Evolutionary conservation across 2,329 filamentous ascomycete genomes (phyloP), one percentile per base, ranked within the genome.

Genomic region (Fusarium napiforme): DNA sequence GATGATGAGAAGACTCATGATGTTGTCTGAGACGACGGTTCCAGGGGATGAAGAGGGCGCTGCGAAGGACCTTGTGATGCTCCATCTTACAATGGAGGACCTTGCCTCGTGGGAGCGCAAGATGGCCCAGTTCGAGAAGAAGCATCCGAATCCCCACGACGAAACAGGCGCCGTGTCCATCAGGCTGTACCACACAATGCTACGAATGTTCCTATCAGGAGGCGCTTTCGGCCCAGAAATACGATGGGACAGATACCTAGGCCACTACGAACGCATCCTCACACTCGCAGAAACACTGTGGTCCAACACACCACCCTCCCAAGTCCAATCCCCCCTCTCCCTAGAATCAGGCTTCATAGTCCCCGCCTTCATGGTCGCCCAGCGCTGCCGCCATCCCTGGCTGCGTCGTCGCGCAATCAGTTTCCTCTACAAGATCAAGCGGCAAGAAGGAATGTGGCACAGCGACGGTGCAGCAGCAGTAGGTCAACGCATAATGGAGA

Each of bases 381-480:
- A 76, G 9, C 75, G 79, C 5, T 82, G 81, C 23, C 77, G 81
- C 0, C 81, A 82, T 61, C 78, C 80, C 0, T 56, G 74, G 32
- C 50, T 81, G 2, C 75, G 81, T 4, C 72, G 79, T 19, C 69
- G 77, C 7, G 78, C 75, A 3, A 55, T 81, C 10, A 43, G 56
- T 8, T 68, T 81, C 7, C 53, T 82, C 10, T 47, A 62, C 19
- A 64, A 60, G 28, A 57, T 77, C 23, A 79, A 78, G n/a, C 62
- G 81, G 23, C 79, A 80, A 19, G 81, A 82, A 37, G 81, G 80
- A 5, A 73, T 78, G 64, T 82, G 80, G 81, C 74, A 75, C 61
- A 81, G 81, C 50, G 72, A 74, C n/a, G 78, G 74, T 4, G 72
- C 78, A 4, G 77, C 78, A 12, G 72, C 66, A 7, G 81, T 80